Evolutionary conservation across 805 yeast species (phyloP).

Genomic region (Blastobotrys peoriensis): DNA sequence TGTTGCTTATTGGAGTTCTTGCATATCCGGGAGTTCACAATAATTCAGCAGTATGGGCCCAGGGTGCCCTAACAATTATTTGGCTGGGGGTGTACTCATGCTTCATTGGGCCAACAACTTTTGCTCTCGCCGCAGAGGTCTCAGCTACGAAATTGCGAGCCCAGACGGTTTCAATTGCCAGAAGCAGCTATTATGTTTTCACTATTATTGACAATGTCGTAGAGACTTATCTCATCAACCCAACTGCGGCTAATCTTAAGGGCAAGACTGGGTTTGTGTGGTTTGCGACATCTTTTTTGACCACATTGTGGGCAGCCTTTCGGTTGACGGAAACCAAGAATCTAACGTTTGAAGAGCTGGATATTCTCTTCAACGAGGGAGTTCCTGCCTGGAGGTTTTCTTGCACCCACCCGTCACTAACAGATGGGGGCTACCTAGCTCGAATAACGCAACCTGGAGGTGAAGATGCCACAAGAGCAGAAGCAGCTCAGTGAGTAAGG

Average conservation of each 20-base stretch:
- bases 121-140: constrained; percentile 37
- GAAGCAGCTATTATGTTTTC: constrained; percentile 25
- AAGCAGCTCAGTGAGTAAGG: too few species aligned
- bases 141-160: constrained; percentile 37
- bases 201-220: constrained; percentile 14
- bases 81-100: constrained; percentile 41
- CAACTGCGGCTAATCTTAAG: constrained; percentile 40
- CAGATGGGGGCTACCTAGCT: too few species aligned
- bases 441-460: too few species aligned
- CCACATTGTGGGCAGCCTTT: constrained; percentile 42
- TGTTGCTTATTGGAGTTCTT: constrained; percentile 43
- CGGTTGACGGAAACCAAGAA: constrained; percentile 55
- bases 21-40: too few species aligned
- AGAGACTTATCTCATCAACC: constrained; percentile 44
- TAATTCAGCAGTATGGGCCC: constrained; percentile 24
- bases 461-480: too few species aligned
- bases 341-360: constrained; percentile 55
- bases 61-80: constrained; percentile 40
- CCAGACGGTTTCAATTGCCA: constrained; percentile 38
- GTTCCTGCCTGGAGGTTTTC: constrained; percentile 26
- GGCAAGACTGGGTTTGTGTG: constrained; percentile 44
- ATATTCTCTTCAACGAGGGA: constrained; percentile 39
- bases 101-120: constrained; percentile 40
- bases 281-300: constrained; percentile 32
- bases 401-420: too few species aligned